A percentile compares a stretch with the other conserved stretches of the same genome.
Evolutionary conservation across 331 rosid species (phyloP).

Genomic region (Stylosanthes scabra): DNA sequence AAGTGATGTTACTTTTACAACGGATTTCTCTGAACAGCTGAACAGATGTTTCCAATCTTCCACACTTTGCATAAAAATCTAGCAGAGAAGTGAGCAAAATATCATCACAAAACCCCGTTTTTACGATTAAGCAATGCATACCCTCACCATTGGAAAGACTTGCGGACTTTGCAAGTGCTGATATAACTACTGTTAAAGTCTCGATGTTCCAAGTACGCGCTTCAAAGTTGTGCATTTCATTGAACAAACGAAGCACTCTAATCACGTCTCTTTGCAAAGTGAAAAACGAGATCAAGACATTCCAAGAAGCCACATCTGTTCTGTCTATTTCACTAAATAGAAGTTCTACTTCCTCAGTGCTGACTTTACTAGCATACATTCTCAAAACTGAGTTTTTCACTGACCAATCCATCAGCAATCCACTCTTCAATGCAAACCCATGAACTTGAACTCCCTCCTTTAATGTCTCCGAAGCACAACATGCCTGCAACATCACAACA

Average conservation of each 20-base stretch:
- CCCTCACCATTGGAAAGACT: conserved; percentile 54
- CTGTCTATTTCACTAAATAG: conserved; percentile 46
- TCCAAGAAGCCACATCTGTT: conserved; percentile 59
- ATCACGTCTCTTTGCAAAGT: conserved; percentile 39
- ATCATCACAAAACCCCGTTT: conserved; percentile 54
- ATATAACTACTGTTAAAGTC: conserved; percentile 53
- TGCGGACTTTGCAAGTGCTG: conserved; percentile 45
- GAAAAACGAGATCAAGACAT: conserved; percentile 49
- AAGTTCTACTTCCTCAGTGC: conserved; percentile 42
- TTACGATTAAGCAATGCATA: conserved; percentile 49
- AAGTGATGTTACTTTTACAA: conserved; percentile 46
- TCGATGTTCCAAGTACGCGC: conserved; percentile 36
- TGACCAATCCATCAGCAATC: conserved; percentile 43
- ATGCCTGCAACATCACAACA: conserved; percentile 55
- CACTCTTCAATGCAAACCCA: conserved; percentile 56
- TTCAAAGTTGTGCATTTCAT: conserved; percentile 42
- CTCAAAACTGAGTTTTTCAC: conserved; percentile 55
- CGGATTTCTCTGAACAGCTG: conserved; percentile 48
- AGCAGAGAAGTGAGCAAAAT: conserved; percentile 57
- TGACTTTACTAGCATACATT: conserved; percentile 52
- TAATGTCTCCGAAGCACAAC: conserved; percentile 39
- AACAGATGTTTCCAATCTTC: conserved; percentile 46
- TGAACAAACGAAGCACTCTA: conserved; percentile 41
- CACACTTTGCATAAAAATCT: conserved; percentile 61
- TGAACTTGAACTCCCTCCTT: conserved; percentile 49